Conservation (phyloP, 2,329 filamentous ascomycete species). For the Talaromyces sp. region DNA sequence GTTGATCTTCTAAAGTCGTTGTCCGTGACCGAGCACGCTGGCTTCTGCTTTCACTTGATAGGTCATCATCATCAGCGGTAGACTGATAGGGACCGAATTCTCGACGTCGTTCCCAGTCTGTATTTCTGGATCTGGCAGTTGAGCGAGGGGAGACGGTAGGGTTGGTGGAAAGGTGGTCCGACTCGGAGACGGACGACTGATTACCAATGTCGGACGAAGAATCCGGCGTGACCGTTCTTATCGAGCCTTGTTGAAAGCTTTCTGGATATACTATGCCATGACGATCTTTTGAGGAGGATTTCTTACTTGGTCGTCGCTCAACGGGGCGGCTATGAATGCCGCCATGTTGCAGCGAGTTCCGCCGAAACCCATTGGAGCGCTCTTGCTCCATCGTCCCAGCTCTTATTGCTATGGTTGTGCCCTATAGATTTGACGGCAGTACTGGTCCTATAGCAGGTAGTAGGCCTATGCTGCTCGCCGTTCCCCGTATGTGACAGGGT, state of each 20-base stretch:
- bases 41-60: slow-evolving; percentile 30
- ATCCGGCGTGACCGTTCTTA: slow-evolving; percentile 49
- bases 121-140: slow-evolving; percentile 31
- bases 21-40: slow-evolving; percentile 41
- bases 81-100: slow-evolving; percentile 32
- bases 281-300: slow-evolving; percentile 46
- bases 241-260: slow-evolving; percentile 43
- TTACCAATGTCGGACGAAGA: slow-evolving; percentile 34
- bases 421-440: neutral
- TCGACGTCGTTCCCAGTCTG: slow-evolving; percentile 34
- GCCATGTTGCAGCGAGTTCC: slow-evolving; percentile 40
- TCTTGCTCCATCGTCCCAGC: slow-evolving; percentile 38
- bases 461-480: slow-evolving; percentile 22
- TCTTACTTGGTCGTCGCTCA: slow-evolving; percentile 46
- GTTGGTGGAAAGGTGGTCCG: slow-evolving; percentile 32
- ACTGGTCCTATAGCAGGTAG: neutral
- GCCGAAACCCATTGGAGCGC: slow-evolving; percentile 39
- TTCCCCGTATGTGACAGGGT: slow-evolving; percentile 33
- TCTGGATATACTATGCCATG: slow-evolving; percentile 48
- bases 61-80: slow-evolving; percentile 34
- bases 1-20: slow-evolving; percentile 42
- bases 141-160: slow-evolving; percentile 37
- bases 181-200: slow-evolving; percentile 39
- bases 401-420: neutral
- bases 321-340: slow-evolving; percentile 39